These are phyloP conservation scores for Trifolium fragiferum DNA, from an alignment of 306 rosid species.

Conservation along the genomic window DNA sequence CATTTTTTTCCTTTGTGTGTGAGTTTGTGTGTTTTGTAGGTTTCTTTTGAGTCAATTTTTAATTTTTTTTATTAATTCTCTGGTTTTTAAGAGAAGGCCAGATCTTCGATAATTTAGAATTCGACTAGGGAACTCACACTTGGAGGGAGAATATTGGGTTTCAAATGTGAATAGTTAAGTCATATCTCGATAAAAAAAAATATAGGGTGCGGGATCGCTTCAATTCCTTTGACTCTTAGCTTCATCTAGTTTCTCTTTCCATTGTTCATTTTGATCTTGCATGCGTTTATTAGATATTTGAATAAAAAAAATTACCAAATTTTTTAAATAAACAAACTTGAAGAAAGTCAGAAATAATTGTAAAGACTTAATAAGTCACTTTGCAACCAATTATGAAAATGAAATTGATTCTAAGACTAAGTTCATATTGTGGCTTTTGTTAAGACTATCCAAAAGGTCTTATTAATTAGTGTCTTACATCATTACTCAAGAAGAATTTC, in stretches of 20 bases:
- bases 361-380: background rate
- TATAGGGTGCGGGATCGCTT: background rate
- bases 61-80: no score
- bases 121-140: no score
- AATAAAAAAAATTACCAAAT: background rate
- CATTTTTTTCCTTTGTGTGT: no score
- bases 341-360: slow-evolving; percentile 4
- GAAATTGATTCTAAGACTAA: background rate
- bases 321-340: background rate
- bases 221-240: slow-evolving; percentile 44
- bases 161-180: no score
- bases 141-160: no score
- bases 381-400: background rate
- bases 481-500: slow-evolving; percentile 86
- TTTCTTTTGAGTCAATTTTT: no score
- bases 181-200: no score
- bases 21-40: no score
- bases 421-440: no score
- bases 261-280: slow-evolving; percentile 50
- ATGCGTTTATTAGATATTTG: slow-evolving; percentile 70
- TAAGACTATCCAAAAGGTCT: slow-evolving; percentile 9
- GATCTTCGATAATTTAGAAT: no score
- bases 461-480: slow-evolving; percentile 47
- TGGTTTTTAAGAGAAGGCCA: no score
- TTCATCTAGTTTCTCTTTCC: slow-evolving; percentile 67